These are phyloP conservation scores for Phytopythium oedochilum DNA, from an alignment of 352 stramenopile genomes.

Conservation along the genomic window DNA sequence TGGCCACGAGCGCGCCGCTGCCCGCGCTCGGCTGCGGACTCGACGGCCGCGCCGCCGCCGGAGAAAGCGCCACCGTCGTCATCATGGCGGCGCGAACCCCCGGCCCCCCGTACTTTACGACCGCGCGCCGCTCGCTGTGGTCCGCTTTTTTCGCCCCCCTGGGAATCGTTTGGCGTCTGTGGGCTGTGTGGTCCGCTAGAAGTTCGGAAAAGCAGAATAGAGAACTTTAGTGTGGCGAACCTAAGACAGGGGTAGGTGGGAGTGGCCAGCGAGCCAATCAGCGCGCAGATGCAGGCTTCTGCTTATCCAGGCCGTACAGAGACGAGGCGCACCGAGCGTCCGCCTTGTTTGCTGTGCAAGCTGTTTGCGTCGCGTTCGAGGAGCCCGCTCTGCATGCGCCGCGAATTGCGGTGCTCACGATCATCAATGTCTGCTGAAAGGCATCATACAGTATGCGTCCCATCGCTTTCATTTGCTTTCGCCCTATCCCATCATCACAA, in stretches of 20 bases:
- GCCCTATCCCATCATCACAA: too few species aligned
- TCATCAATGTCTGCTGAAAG: too few species aligned
- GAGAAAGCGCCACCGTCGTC: constrained; percentile 50
- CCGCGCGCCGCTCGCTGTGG: neutral
- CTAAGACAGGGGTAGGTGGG: neutral
- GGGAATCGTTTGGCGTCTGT: constrained; percentile 3
- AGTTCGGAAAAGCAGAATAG: constrained; percentile 1
- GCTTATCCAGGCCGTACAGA: too few species aligned
- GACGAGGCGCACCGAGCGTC: too few species aligned
- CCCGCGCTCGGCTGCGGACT: constrained; percentile 6
- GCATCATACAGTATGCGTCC: too few species aligned
- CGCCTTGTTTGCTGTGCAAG: too few species aligned
- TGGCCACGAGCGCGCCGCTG: neutral
- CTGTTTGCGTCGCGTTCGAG: neutral
- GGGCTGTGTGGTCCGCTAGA: neutral
- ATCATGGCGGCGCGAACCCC: constrained; percentile 12
- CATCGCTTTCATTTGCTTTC: too few species aligned
- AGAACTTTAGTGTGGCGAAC: neutral
- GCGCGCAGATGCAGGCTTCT: neutral
- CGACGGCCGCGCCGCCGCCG: constrained; percentile 14
- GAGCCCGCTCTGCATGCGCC: neutral
- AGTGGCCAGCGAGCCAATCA: neutral
- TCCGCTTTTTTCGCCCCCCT: neutral
- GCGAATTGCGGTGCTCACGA: neutral
- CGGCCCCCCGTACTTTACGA: neutral